Conservation (phyloP, 371 early-diverging fungal species). For the Rhizopus microsporus region DNA sequence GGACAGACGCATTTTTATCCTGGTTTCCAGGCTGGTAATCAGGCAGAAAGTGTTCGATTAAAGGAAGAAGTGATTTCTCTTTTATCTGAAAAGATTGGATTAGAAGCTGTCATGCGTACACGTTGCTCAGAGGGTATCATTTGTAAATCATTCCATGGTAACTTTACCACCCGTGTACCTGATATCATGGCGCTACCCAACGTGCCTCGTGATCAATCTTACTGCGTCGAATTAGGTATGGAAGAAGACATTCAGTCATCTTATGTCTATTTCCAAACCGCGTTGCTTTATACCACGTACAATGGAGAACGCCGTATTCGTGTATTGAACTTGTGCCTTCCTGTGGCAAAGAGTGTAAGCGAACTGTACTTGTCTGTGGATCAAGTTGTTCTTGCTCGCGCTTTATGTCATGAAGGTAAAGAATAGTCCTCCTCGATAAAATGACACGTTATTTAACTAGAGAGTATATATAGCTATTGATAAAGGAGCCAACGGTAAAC, state of each 20-base stretch:
- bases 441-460: neutral
- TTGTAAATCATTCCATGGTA: slow-evolving; percentile 79
- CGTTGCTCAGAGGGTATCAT: slow-evolving; percentile 80
- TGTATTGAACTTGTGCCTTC: slow-evolving; percentile 80
- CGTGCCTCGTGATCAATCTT: slow-evolving; percentile 84
- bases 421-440: too few relatives aligned
- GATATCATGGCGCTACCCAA: slow-evolving; percentile 87
- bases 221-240: slow-evolving; percentile 77
- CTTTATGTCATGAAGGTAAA: slow-evolving; percentile 71
- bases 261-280: slow-evolving; percentile 84
- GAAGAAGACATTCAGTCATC: slow-evolving; percentile 71
- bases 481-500: slow-evolving; percentile 59
- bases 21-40: slow-evolving; percentile 68
- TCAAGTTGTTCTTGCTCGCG: slow-evolving; percentile 65
- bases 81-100: slow-evolving; percentile 69
- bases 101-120: slow-evolving; percentile 89
- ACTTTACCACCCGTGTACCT: slow-evolving; percentile 81
- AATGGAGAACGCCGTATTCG: slow-evolving; percentile 83
- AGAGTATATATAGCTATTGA: slow-evolving; percentile 45
- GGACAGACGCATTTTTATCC: slow-evolving; percentile 88
- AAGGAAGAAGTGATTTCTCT: slow-evolving; percentile 69
- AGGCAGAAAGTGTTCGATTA: slow-evolving; percentile 69
- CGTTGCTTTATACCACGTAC: slow-evolving; percentile 75
- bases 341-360: slow-evolving; percentile 67
- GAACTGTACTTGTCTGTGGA: slow-evolving; percentile 74